These are phyloP conservation scores for Xylariaceae sp. DNA, from an alignment of 2,329 filamentous ascomycete species.

Conservation along the genomic window DNA sequence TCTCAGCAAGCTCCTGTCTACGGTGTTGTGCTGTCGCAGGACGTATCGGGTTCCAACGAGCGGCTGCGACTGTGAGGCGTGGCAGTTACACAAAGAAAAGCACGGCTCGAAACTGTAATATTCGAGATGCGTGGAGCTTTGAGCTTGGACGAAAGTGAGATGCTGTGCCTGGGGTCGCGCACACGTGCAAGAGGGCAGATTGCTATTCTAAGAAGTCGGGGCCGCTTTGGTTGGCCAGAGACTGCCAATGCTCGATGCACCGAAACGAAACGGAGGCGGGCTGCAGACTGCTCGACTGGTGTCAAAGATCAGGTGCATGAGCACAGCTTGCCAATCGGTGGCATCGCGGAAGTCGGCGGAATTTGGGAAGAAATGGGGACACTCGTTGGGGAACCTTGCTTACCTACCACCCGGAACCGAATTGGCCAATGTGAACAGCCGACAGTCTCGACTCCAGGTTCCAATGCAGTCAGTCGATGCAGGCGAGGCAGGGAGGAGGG, in stretches of 20 bases:
- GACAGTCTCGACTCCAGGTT: neutral
- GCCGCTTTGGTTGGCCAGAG: conserved; percentile 7
- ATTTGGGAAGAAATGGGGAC: conserved; percentile 3
- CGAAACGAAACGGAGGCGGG: conserved; percentile 1
- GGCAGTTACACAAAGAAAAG: conserved; percentile 13
- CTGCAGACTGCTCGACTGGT: conserved; percentile 2
- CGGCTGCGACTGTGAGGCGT: conserved; percentile 8
- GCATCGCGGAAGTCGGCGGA: conserved; percentile 3
- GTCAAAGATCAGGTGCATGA: no score
- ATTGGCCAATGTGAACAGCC: conserved; percentile 6
- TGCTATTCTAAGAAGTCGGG: neutral
- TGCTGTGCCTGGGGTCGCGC: neutral
- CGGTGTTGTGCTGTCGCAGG: neutral
- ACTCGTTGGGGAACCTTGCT: conserved; percentile 9
- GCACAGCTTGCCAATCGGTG: conserved; percentile 8
- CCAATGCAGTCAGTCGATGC: conserved; percentile 3
- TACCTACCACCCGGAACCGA: conserved; percentile 11
- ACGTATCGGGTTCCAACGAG: conserved; percentile 1
- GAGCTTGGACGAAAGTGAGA: no score
- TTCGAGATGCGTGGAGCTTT: neutral
- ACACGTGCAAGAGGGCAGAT: conserved; percentile 8
- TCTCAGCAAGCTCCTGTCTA: neutral
- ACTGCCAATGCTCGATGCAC: conserved; percentile 2
- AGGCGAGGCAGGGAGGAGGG: conserved; percentile 11
- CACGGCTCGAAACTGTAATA: conserved; percentile 4